Evolutionary conservation across 164 flowering plant genomes (phyloP), one percentile per base, ranked within the genome.

Genomic region (Houttuynia cordata): DNA sequence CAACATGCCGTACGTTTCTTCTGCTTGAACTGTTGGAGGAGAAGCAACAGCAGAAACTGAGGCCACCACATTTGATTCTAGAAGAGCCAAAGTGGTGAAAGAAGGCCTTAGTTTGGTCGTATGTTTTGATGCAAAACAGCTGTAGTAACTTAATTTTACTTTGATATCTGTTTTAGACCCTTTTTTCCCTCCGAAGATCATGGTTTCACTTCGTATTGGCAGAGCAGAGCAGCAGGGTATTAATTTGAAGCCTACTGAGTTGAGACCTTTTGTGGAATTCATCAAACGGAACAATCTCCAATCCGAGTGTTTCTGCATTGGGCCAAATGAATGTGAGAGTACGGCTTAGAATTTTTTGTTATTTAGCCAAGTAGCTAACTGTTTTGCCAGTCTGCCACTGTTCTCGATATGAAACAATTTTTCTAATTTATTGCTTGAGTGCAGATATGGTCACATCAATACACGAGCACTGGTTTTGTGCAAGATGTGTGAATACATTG

Each of bases 401-500:
- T 30, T 30, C 37, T 30, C 6, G 2, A 2, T 30, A 30, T 30
- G 37, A 30, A 30, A 30, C 6, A n/a, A 6, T 30, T 30, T 30
- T 30, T 30, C 37, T 2, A 30, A 30, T 30, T 30, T 30, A 6
- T 30, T 30, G 37, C 37, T 2, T 30, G 37, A 45, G 17, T 45
- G 39, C 81, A 93, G 99, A 94, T 70, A 50, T 94, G 73, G 84
- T 85, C 24, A 91, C 97, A 19, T 82, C 99, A 54, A 80, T 85
- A 70, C 95, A 91, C 65, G 95, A 91, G 71, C 79, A 71, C 64
- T 83, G 93, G 93, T 88, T 94, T 58, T 75, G 75, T 61, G 95
- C 89, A 60, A 79, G 99, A 73, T 83, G 95, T 70, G 69, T 88
- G 65, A 86, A 82, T 79, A 85, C 95, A 23, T 60, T 79, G 53